A percentile compares a stretch with the other conserved stretches of the same genome.
Evolutionary conservation across 805 yeast species (phyloP).

Genomic region (Candida dajiaensis): DNA sequence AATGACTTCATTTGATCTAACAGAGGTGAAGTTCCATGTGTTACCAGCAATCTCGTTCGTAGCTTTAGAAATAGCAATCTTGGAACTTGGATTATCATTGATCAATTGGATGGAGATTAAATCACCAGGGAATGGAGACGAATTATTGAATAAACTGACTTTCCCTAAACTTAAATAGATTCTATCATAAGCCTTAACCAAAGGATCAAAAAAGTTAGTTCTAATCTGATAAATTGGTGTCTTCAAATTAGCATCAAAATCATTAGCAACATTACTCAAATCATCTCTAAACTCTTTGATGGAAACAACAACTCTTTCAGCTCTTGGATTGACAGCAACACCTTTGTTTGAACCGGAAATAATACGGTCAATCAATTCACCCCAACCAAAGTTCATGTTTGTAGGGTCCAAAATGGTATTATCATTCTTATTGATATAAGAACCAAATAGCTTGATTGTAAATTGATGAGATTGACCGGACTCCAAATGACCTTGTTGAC

Average conservation of each 20-base stretch:
- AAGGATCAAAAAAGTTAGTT: constrained; percentile 59
- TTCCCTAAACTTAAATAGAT: constrained; percentile 55
- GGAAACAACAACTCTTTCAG: constrained; percentile 61
- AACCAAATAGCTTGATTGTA: constrained; percentile 64
- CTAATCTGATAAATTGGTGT: constrained; percentile 60
- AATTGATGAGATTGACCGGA: constrained; percentile 67
- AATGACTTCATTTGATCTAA: constrained; percentile 61
- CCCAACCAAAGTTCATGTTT: constrained; percentile 74
- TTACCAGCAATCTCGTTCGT: constrained; percentile 48
- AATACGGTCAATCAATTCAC: constrained; percentile 74
- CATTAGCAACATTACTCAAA: constrained; percentile 24
- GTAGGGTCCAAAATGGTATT: constrained; percentile 30
- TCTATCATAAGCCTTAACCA: constrained; percentile 54
- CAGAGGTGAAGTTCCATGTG: constrained; percentile 70
- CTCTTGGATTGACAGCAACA: constrained; percentile 75
- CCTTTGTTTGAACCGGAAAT: constrained; percentile 71
- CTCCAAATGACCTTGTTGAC: constrained; percentile 51
- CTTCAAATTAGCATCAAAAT: constrained; percentile 30
- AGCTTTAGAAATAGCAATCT: constrained; percentile 57
- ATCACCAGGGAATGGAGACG: constrained; percentile 26
- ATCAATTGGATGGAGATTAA: constrained; percentile 42
- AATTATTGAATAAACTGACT: constrained; percentile 26
- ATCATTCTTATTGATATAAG: constrained; percentile 42
- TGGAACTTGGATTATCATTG: constrained; percentile 44
- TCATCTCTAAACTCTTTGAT: constrained; percentile 67